These are phyloP conservation scores for Arabidopsis arenosa DNA, from an alignment of 345 rosid genomes.

Conservation along the genomic window DNA sequence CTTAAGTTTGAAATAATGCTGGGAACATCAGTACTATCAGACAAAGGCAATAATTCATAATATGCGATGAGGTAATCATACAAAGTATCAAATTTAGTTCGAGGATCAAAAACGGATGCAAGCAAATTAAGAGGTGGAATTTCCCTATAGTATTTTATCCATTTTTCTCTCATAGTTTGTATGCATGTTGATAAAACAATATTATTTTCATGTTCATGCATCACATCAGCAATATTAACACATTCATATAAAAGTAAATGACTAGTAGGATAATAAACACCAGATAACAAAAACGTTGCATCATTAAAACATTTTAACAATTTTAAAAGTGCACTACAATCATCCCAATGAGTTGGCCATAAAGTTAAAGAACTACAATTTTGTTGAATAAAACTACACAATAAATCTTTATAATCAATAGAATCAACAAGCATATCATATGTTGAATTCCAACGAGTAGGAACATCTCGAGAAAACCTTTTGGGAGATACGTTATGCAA, in stretches of 20 bases:
- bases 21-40: neutral
- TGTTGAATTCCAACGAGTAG: slow-evolving; percentile 1
- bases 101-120: slow-evolving; percentile 4
- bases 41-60: slow-evolving; percentile 1
- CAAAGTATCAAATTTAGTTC: neutral
- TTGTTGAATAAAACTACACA: slow-evolving; percentile 12
- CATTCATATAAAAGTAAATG: slow-evolving; percentile 9
- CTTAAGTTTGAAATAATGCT: neutral
- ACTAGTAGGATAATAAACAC: neutral
- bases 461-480: neutral
- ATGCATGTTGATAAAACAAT: neutral
- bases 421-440: neutral
- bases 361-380: neutral
- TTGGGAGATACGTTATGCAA: neutral
- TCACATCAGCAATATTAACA: slow-evolving; percentile 15
- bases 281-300: neutral
- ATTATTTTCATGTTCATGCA: slow-evolving; percentile 15
- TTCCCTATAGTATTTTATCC: neutral
- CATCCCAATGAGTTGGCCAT: neutral
- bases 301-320: neutral
- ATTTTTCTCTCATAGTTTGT: neutral
- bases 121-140: slow-evolving; percentile 14
- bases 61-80: neutral
- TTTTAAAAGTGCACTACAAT: neutral
- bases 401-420: slow-evolving; percentile 1